phyloP scores from a whole-genome alignment of 805 yeast species.

The Maudiozyma barnettii region DNA sequence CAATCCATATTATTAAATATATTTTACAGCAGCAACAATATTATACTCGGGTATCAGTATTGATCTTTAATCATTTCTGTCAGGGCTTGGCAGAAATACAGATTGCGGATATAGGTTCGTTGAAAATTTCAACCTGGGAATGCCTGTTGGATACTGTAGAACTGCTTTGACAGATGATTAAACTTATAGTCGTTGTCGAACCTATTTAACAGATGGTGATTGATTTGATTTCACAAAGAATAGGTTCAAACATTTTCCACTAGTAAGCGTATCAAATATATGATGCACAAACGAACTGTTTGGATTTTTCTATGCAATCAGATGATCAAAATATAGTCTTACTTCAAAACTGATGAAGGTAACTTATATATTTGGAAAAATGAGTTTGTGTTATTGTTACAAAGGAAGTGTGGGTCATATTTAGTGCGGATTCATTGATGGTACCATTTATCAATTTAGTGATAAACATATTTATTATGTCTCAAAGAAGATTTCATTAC shows the following conservation, averaged over 20 bases:
- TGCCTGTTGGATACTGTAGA: background rate
- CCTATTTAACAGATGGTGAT: background rate
- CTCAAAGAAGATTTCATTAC: background rate
- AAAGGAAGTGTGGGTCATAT: background rate
- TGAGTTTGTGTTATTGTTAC: background rate
- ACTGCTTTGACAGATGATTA: background rate
- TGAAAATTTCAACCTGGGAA: too few relatives aligned
- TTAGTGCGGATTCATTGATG: background rate
- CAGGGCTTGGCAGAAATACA: too few relatives aligned
- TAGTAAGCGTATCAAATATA: background rate
- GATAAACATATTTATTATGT: background rate
- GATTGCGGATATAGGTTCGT: too few relatives aligned
- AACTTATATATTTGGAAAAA: background rate
- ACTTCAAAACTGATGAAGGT: background rate
- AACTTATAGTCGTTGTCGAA: background rate
- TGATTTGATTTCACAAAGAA: background rate
- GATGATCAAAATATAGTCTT: background rate
- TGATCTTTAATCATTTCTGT: too few relatives aligned
- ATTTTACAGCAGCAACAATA: too few relatives aligned
- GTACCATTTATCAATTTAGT: background rate
- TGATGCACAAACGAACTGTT: background rate
- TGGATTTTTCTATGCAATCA: background rate
- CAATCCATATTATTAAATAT: too few relatives aligned
- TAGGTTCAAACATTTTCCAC: background rate
- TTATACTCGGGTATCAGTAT: too few relatives aligned